Base-by-base conservation (phyloP, 148 eudicot species). In the Vaccinium macrocarpon region DNA sequence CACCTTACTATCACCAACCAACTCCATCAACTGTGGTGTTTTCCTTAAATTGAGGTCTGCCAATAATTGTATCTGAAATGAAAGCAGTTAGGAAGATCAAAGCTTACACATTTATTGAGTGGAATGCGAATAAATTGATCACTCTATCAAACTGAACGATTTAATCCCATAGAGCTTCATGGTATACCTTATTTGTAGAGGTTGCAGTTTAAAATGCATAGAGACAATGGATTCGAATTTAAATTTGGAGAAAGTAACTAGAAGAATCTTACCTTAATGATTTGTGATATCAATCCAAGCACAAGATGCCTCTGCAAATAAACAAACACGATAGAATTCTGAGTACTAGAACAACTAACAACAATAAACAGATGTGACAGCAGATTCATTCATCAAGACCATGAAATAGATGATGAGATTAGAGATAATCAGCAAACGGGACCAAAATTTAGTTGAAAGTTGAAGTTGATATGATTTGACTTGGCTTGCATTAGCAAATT, bases 41-140 rank as follows among this genome's bases (percentile, higher is more conserved):
- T 93, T 97, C 93, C 91, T 95, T 72, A 97, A 89, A 89, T 97
- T 95, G 88, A 97, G 99, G 86, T 97, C 99, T 16, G 99, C 98
- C 88, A 97, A 84, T 75, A 97, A 93, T 95, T 97, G 99, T 89
- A 97, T 97, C 99, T 97, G 80, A 51, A 84, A 38, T 29, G 85
- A n/a, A 35, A 78, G 62, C 61, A 52, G 84, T 72, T 73, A 57
- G 27, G 49, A 81, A 81, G 19, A 56, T 78, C 80, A 84, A 53
- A 81, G 57, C 42, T 27, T 71, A 72, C 7, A 23, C 71, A 85
- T 74, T 25, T n/a, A 79, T 57, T 14, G 29, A 76, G 49, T 59
- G 79, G 42, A 84, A 84, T 52, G 27, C 70, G 7, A 38, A 9
- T 19, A 18, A 66, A 38, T 70, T 42, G 42, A 74, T n/a, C 61